Evolutionary conservation across 441 rosid genomes (phyloP), one percentile per base, ranked within the genome.

Genomic region (Aquilaria agallochum): DNA sequence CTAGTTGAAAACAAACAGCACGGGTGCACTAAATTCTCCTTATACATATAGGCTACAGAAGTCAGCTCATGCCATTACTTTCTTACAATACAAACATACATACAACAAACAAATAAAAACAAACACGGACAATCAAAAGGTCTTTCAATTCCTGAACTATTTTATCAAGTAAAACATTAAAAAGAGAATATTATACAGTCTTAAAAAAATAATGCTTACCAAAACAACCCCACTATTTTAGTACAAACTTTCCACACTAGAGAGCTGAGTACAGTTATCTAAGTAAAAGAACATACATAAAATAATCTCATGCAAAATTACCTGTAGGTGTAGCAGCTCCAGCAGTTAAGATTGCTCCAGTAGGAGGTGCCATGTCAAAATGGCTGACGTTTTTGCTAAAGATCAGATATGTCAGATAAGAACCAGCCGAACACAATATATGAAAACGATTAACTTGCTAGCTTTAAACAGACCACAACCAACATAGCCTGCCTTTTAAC

Each of bases 281-380:
- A 70, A 50, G 46, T 62, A 66, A 54, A 69, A 27, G 53, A 60
- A 54, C 58, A 56, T 63, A 53, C 44, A 52, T 66, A 32, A 48
- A 60, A 59, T 63, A 63, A 65, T 52, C 48, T 67, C 49, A 53
- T 31, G 0, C 42, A 36, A 36, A 42, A 60, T 31, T 84, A 91
- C 96, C 95, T 74, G 94, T 63, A 68, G 78, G 81, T 58, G 83
- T 76, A 27, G 75, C 81, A 36, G 81, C 83, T 44, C 79, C 89
- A 54, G 77, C 73, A 67, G 86, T 74, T 70, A 92, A 59, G 86
- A 91, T 77, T 56, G 97, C 89, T 70, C 92, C 80, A 68, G 88
- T 68, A 63, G 96, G 90, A 77, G 97, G 96, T 51, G 95, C 95
- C 98, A 91, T 89, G 69, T 94, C 98, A 59, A 94, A 94, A 68